Evolutionary conservation across 1,284 basidiomycete species (phyloP), one percentile per base, ranked within the genome.

Genomic region (Melampsora larici-populina): DNA sequence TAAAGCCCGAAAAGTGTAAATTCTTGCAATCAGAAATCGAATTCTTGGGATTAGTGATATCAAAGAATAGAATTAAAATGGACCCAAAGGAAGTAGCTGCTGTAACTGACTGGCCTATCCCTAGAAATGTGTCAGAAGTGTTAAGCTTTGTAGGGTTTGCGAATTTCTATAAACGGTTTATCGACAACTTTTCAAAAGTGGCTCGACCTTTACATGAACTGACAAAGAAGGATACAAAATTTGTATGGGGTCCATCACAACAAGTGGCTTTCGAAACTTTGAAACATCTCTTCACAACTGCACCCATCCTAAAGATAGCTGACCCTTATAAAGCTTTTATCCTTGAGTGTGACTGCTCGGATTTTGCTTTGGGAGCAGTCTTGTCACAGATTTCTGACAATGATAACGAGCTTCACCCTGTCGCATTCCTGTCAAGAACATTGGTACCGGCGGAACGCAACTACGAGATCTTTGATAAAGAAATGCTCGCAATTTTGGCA

Each of bases 81-180:
- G 83, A 86, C 70, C 80, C 81, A 0, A 79, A 67, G 1, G 88
- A 88, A 80, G 78, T 88, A 0, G 36, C 82, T 1, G 81, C 82
- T 0, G 83, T 88, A 58, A 40, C 68, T 0, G 74, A 82, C 7
- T 88, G 87, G 86, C 85, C 84, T 0, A 33, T 33, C 0, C 87
- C 86, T 1, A 79, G 64, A 0, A 81, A 73, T 1, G 78, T 2
- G 86, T 85, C 82, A 13, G 60, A 62, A 49, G 40, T 73, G 9
- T 58, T 18, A 58, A 17, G 29, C 17, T 73, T 73, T 51, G 80
- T 86, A 21, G 84, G 85, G 36, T 83, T 86, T 51, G 82, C 81
- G 31, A 86, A 86, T 79, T 87, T 86, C 80, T 86, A 84, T 78
- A 79, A 84, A 1, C 79, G 82, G 26, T 87, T 87, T 79, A 85